phyloP scores from a whole-genome alignment of 2,329 filamentous ascomycete species.

The Alternaria atra region DNA sequence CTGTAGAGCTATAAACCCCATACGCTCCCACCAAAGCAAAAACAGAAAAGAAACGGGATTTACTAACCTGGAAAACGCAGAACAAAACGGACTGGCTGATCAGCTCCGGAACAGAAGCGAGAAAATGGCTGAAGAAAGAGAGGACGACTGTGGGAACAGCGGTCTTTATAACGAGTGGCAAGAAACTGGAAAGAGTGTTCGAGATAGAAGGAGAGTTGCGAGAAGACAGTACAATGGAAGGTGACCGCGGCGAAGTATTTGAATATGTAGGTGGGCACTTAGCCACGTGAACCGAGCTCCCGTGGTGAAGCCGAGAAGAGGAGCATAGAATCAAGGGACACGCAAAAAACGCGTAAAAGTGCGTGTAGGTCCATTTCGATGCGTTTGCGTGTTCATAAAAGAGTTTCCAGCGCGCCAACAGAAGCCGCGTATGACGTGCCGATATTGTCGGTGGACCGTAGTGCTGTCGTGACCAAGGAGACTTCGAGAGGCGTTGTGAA shows the following conservation, averaged over 20 bases:
- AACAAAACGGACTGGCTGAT: conserved; percentile 1
- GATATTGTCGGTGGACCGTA: background rate
- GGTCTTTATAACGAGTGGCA: conserved; percentile 1
- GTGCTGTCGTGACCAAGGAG: background rate
- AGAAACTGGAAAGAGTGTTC: background rate
- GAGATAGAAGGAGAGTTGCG: background rate
- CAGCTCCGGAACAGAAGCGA: background rate
- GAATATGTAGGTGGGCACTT: background rate
- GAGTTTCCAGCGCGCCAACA: background rate
- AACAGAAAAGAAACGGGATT: conserved; percentile 4
- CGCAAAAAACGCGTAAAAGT: conserved; percentile 2
- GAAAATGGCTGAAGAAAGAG: background rate
- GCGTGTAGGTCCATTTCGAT: background rate
- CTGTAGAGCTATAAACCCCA: conserved; percentile 5
- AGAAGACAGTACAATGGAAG: background rate
- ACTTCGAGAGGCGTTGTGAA: background rate
- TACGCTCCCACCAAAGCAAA: background rate
- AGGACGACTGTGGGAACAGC: background rate
- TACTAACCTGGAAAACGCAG: conserved; percentile 1
- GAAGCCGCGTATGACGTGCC: background rate
- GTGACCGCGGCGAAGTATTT: conserved; percentile 6
- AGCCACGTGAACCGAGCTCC: conserved; percentile 7
- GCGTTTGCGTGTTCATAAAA: background rate
- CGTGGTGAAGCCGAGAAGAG: conserved; percentile 17
- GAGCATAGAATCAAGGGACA: background rate